Conservation (phyloP, 2,329 filamentous ascomycete species). For the Allantophomopsis lycopodina region DNA sequence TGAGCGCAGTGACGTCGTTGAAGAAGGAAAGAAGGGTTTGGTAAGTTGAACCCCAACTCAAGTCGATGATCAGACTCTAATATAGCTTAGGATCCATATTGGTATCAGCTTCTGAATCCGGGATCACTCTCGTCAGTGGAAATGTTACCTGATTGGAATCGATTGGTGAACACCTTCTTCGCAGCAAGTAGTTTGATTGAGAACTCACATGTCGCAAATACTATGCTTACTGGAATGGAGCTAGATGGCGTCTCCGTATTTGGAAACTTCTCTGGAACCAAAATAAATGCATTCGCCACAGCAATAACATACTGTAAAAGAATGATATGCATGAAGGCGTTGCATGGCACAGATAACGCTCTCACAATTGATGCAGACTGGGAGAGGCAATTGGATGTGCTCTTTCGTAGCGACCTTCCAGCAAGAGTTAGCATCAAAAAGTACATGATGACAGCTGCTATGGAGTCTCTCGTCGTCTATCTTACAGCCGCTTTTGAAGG, state of each 20-base stretch:
- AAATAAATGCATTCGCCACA: slow-evolving; percentile 46
- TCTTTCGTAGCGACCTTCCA: slow-evolving; percentile 55
- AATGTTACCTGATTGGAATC: slow-evolving; percentile 34
- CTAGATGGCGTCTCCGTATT: slow-evolving; percentile 22
- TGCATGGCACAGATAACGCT: slow-evolving; percentile 14
- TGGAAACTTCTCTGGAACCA: slow-evolving; percentile 23
- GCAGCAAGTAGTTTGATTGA: slow-evolving; percentile 17
- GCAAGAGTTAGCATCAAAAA: slow-evolving; percentile 43
- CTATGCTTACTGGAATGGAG: slow-evolving; percentile 23
- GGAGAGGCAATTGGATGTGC: slow-evolving; percentile 65
- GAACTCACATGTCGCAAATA: slow-evolving; percentile 16
- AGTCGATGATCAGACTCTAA: slow-evolving; percentile 1
- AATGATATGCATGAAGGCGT: slow-evolving; percentile 42
- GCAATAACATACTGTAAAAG: slow-evolving; percentile 56
- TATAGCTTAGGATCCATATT: slow-evolving; percentile 37
- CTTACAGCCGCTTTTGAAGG: slow-evolving; percentile 43
- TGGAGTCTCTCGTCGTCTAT: slow-evolving; percentile 25
- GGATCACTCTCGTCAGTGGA: slow-evolving; percentile 25
- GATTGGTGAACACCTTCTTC: slow-evolving; percentile 37
- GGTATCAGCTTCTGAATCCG: slow-evolving; percentile 49
- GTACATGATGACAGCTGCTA: slow-evolving; percentile 31
- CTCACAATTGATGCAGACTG: slow-evolving; percentile 60
- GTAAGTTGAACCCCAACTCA: slow-evolving; percentile 46
- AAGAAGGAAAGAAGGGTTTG: slow-evolving; percentile 81
- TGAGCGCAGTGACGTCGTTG: slow-evolving; percentile 69